Evolutionary conservation across 768 basidiomycete genomes (phyloP).

Genomic region (Phallus indusiatus): DNA sequence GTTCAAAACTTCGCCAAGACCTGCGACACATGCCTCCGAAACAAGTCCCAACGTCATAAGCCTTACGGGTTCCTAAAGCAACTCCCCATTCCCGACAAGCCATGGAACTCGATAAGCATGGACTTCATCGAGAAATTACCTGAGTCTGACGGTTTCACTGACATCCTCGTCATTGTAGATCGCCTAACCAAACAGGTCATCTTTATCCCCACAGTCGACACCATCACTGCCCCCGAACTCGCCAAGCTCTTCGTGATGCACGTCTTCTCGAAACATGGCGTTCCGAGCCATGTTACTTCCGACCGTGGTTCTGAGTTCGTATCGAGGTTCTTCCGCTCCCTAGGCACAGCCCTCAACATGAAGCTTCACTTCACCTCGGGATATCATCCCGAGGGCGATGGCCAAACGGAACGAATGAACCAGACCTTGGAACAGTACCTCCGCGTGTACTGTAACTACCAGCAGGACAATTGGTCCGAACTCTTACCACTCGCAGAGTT

Average conservation of each 20-base stretch:
- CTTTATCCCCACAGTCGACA: conserved; percentile 30
- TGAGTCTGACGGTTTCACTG: conserved; percentile 25
- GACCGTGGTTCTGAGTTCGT: not conserved
- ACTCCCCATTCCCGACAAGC: conserved; percentile 16
- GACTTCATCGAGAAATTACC: conserved; percentile 32
- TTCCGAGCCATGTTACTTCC: not conserved
- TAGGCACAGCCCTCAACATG: not conserved
- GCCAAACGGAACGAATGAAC: conserved; percentile 32
- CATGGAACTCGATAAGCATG: conserved; percentile 28
- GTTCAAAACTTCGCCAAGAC: conserved; percentile 25
- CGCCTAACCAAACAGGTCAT: conserved; percentile 31
- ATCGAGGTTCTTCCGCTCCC: not conserved
- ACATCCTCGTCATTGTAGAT: conserved; percentile 31
- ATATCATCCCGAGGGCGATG: conserved; percentile 10
- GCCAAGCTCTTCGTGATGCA: conserved; percentile 24
- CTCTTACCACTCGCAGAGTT: conserved; percentile 26
- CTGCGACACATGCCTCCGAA: conserved; percentile 27
- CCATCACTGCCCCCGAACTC: conserved; percentile 22
- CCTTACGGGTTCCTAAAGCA: conserved; percentile 26
- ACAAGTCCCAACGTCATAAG: conserved; percentile 25
- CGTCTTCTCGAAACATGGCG: not conserved
- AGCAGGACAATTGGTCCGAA: conserved; percentile 26
- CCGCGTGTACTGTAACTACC: conserved; percentile 22
- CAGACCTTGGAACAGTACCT: conserved; percentile 33
- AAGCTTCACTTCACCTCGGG: not conserved